phyloP scores from a whole-genome alignment of 1,284 basidiomycete species.

The Trichosporon faecale region DNA sequence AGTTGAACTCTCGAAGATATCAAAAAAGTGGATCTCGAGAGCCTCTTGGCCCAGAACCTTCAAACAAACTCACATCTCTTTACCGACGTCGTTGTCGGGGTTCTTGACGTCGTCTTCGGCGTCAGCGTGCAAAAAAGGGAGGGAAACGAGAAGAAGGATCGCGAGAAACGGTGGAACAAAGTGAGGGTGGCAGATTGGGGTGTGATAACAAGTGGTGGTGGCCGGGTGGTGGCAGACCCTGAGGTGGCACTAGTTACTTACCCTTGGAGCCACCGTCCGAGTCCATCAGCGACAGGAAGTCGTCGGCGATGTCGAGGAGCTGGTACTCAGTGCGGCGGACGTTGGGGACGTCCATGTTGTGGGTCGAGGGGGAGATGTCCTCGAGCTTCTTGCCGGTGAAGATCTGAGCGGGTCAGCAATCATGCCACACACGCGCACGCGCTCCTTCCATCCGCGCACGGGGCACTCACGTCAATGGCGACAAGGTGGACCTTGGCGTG shows the following conservation, averaged over 20 bases:
- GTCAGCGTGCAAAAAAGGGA: neutral
- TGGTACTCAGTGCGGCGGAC: slow-evolving; percentile 87
- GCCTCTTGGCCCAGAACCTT: too few species aligned
- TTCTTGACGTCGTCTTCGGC: slow-evolving; percentile 79
- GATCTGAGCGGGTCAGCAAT: slow-evolving; percentile 61
- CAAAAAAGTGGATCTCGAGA: neutral
- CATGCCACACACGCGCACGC: neutral
- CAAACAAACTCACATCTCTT: slow-evolving; percentile 57
- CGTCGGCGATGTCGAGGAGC: slow-evolving; percentile 83
- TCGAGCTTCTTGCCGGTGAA: slow-evolving; percentile 96
- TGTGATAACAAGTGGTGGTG: neutral
- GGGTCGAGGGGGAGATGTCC: slow-evolving; percentile 89
- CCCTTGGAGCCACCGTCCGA: slow-evolving; percentile 73
- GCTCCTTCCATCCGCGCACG: neutral
- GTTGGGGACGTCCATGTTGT: slow-evolving; percentile 88
- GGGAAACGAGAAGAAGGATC: neutral
- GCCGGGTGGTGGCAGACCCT: neutral
- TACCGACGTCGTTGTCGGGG: slow-evolving; percentile 81
- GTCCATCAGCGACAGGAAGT: slow-evolving; percentile 93
- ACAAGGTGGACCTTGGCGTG: slow-evolving; percentile 99
- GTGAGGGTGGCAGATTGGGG: neutral
- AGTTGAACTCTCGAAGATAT: neutral
- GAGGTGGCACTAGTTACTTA: neutral
- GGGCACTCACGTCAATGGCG: slow-evolving; percentile 79
- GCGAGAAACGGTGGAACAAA: too few species aligned